phyloP scores from a whole-genome alignment of 163 green algal species.

The Picocystis sp. region DNA sequence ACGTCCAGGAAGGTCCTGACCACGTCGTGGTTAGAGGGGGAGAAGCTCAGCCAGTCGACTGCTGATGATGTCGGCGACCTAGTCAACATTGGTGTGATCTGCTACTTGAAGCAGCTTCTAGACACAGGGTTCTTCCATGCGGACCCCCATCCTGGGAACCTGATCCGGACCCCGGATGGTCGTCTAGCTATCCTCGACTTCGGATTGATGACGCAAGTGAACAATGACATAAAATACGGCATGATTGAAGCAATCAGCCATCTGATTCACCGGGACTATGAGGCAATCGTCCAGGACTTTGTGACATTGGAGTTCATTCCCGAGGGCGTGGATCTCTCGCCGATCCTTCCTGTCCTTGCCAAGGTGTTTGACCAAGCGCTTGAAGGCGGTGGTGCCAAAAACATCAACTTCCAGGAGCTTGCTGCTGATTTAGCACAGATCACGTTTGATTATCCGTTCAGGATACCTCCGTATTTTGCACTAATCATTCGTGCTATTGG shows the following conservation, averaged over 20 bases:
- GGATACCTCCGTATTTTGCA: conserved; percentile 81
- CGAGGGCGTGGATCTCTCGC: conserved; percentile 62
- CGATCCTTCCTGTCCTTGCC: conserved; percentile 79
- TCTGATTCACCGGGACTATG: conserved; percentile 81
- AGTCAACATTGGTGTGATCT: conserved; percentile 93
- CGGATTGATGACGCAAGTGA: conserved; percentile 26
- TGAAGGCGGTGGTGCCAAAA: conserved; percentile 85
- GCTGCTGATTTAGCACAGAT: conserved; percentile 91
- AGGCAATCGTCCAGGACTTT: conserved; percentile 95
- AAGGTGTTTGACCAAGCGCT: conserved; percentile 71
- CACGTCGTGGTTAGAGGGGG: conserved; percentile 78
- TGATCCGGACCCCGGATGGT: conserved; percentile 95
- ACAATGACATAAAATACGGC: conserved; percentile 35
- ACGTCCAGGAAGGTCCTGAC: conserved; percentile 82
- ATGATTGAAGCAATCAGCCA: conserved; percentile 82
- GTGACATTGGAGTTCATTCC: conserved; percentile 94
- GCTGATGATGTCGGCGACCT: conserved; percentile 73
- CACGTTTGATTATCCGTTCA: conserved; percentile 91
- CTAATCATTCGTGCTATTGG: conserved; percentile 93
- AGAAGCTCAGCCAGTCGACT: conserved; percentile 66
- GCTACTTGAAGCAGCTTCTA: conserved; percentile 94
- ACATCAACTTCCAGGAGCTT: conserved; percentile 97
- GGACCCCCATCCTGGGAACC: conserved; percentile 62
- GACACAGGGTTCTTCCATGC: conserved; percentile 67
- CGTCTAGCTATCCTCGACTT: conserved; percentile 92